phyloP scores from a whole-genome alignment of 176 grass and related monocot genomes.

The Rhynchospora pubera region DNA sequence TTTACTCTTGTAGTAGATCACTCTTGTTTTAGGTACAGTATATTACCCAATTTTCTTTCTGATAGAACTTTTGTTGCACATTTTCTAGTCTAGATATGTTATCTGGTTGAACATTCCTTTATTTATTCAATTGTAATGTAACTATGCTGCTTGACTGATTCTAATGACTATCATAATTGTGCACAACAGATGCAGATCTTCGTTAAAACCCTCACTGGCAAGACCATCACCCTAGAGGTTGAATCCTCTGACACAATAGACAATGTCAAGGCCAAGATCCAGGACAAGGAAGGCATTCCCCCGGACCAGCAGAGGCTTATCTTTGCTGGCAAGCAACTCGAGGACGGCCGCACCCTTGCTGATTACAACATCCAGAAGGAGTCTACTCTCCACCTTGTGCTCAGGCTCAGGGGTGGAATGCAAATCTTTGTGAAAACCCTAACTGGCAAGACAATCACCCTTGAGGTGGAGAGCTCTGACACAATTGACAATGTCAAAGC shows the following conservation, averaged over 20 bases:
- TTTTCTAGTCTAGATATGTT: no score
- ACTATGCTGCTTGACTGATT: not conserved
- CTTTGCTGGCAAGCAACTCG: constrained; percentile 49
- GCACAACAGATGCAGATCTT: constrained; percentile 68
- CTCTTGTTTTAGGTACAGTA: no score
- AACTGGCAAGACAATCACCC: constrained; percentile 71
- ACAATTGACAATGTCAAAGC: constrained; percentile 72
- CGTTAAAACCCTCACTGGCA: constrained; percentile 63
- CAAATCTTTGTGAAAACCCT: constrained; percentile 75
- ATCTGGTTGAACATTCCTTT: not conserved
- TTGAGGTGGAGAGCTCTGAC: constrained; percentile 44
- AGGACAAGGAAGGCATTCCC: constrained; percentile 63
- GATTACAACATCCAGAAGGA: constrained; percentile 83
- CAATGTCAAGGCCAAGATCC: constrained; percentile 54
- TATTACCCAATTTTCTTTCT: no score
- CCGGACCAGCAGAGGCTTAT: constrained; percentile 64
- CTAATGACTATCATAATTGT: not conserved
- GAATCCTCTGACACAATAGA: constrained; percentile 44
- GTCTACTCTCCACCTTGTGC: constrained; percentile 53
- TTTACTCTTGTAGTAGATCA: no score
- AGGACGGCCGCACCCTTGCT: constrained; percentile 54
- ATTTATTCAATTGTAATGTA: not conserved
- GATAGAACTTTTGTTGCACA: no score
- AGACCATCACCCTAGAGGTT: constrained; percentile 52
- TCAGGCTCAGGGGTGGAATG: constrained; percentile 40